These are phyloP conservation scores for Colletotrichum cordylinicola DNA, from an alignment of 2,329 filamentous ascomycete genomes.

Conservation along the genomic window DNA sequence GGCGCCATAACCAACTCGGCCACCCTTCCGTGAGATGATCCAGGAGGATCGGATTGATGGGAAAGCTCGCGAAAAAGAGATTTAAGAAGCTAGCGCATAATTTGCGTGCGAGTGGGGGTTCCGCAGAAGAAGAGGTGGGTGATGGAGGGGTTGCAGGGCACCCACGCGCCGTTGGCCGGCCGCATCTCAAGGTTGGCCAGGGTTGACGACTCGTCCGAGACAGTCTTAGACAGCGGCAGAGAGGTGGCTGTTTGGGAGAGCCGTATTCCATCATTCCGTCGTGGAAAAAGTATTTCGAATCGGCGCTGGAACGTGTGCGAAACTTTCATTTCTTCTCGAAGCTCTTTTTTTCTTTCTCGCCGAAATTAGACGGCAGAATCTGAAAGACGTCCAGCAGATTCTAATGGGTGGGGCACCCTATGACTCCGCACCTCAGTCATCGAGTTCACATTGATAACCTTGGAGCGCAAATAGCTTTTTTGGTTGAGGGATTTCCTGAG, in stretches of 20 bases:
- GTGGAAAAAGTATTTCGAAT: not conserved
- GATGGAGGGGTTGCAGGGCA: not conserved
- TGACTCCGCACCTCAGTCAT: not conserved
- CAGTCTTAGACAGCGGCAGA: not conserved
- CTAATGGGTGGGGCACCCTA: slow-evolving; percentile 8
- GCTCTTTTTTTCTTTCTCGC: not conserved
- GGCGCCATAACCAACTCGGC: slow-evolving; percentile 24
- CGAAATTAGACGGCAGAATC: not conserved
- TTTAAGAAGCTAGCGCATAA: not conserved
- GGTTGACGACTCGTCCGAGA: not conserved
- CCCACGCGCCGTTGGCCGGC: not conserved
- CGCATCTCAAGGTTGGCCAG: not conserved
- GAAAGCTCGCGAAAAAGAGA: rapidly evolving
- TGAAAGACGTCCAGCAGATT: not conserved
- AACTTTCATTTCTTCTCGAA: not conserved
- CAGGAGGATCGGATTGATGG: not conserved
- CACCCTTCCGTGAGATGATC: slow-evolving; percentile 7
- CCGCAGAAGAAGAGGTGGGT: not conserved
- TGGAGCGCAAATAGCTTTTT: not conserved
- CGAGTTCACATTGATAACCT: not conserved
- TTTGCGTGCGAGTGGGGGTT: not conserved
- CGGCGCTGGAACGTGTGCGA: not conserved
- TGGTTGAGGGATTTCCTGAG: not conserved
- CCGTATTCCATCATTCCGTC: not conserved
- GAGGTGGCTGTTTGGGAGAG: not conserved